A percentile compares a stretch with the other conserved stretches of the same genome.
These are phyloP conservation scores for Chytriomyces sp. DNA, from an alignment of 192 early-diverging fungal species.

Conservation along the genomic window DNA sequence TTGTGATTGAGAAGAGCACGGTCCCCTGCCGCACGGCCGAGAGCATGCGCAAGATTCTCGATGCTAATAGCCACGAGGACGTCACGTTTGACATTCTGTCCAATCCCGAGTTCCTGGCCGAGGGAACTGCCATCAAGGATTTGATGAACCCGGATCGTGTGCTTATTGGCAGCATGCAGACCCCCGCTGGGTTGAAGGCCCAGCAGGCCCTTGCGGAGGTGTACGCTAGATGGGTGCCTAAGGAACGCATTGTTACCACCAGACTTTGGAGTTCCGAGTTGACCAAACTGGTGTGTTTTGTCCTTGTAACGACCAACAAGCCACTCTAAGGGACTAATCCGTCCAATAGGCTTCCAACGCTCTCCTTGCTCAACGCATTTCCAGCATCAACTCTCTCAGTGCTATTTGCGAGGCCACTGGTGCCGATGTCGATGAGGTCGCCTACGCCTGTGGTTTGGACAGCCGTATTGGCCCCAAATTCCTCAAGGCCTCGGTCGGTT, in stretches of 20 bases:
- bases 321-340: background rate
- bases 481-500: conserved; percentile 88
- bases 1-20: conserved; percentile 94
- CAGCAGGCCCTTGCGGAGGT: conserved; percentile 73
- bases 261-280: conserved; percentile 95
- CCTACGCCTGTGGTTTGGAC: conserved; percentile 87
- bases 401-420: conserved; percentile 92
- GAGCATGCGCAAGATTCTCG: conserved; percentile 80
- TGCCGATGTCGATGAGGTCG: conserved; percentile 87
- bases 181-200: conserved; percentile 70
- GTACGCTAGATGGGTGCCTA: conserved; percentile 87
- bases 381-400: conserved; percentile 85
- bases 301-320: background rate
- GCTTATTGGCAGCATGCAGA: conserved; percentile 80
- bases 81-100: conserved; percentile 85
- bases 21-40: conserved; percentile 92
- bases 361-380: conserved; percentile 90
- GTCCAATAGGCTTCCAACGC: conserved; percentile 80
- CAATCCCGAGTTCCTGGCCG: conserved; percentile 95
- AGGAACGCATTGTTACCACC: conserved; percentile 84
- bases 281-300: conserved; percentile 72
- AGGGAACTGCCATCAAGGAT: conserved; percentile 86
- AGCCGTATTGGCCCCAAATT: conserved; percentile 86
- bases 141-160: conserved; percentile 86
- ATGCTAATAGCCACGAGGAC: conserved; percentile 66